A percentile compares a stretch with the other conserved stretches of the same genome.
Conservation (phyloP, 2,329 filamentous ascomycete genomes). For the Diaporthe aspalathi region DNA sequence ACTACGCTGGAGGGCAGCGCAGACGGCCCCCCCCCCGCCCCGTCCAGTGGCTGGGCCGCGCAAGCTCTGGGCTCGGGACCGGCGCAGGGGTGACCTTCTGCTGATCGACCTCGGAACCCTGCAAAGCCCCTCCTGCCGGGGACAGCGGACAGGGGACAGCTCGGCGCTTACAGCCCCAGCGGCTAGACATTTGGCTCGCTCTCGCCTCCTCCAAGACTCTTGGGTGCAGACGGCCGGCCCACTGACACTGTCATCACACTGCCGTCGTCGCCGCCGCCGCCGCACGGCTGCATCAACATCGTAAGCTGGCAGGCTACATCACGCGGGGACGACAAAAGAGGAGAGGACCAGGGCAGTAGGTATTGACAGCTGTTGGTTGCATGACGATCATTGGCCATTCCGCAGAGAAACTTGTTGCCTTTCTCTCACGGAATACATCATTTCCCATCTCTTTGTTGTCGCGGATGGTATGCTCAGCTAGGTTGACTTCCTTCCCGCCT, state of each 20-base stretch:
- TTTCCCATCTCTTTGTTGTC: neutral
- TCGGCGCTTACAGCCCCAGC: slow-evolving; percentile 31
- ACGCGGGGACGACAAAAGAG: no score
- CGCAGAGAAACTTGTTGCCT: neutral
- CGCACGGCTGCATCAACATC: no score
- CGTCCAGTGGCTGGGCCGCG: slow-evolving; percentile 33
- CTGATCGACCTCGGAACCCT: slow-evolving; percentile 18
- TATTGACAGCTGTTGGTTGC: no score
- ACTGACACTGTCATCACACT: no score
- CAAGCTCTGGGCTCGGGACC: slow-evolving; percentile 5
- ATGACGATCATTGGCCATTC: neutral
- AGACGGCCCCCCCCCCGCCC: no score
- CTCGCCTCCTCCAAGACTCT: slow-evolving; percentile 1
- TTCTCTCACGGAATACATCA: neutral
- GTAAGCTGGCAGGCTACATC: no score
- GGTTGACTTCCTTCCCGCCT: neutral
- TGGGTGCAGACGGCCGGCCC: neutral
- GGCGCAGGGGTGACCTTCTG: slow-evolving; percentile 34
- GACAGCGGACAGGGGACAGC: no score
- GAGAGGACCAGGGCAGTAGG: neutral
- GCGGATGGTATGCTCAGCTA: neutral
- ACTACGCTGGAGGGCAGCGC: no score
- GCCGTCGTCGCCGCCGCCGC: no score
- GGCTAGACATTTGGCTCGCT: slow-evolving; percentile 19
- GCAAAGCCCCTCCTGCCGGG: slow-evolving; percentile 11